Evolutionary conservation across 2,329 filamentous ascomycete species (phyloP), one percentile per base, ranked within the genome.

Genomic region (Daldinia sp.): DNA sequence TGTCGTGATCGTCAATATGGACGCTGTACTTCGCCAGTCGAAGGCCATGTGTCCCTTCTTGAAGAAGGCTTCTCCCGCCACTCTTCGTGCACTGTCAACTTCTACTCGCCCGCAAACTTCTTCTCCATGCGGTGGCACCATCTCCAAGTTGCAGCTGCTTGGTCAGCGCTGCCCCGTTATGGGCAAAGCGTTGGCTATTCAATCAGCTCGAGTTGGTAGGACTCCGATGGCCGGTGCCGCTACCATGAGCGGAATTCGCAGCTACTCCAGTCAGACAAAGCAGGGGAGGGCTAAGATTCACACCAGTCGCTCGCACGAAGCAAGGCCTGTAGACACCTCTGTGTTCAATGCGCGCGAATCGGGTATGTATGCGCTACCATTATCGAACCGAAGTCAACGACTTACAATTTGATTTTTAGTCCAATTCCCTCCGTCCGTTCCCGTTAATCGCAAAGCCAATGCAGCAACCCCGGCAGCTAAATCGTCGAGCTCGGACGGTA

Each of bases 11-110:
- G 83, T 57, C 73, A 79, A 70, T 78, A 99, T 99, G 96, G 96
- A 99, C 87, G 88, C 93, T 77, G 90, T 98, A 76, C 90, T 98
- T 77, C 93, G 93, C 81, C 94, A 98, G 83, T 98, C 94, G 80
- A 94, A 94, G 87, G 90, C 92, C 79, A 92, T 99, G 90, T 99
- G 96, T 84, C 96, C 96, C 63, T 99, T 99, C 84, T 86, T 99
- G 82, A 95, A 94, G 86, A 93, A 94, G 83, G 95, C 96, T 39
- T 95, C 94, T 41, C 93, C 95, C 74, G 92, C 94, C 75, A 94
- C 94, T 63, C 89, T 99, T 72, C 94, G 96, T 75, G 92, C 94
- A 66, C 88, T 99, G 78, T 97, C 92, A 55, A 93, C 91, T 67
- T 87, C 92, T 61, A 89, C 84, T 83, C 81, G 89, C 83, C 78